A percentile compares a stretch with the other conserved stretches of the same genome.
phyloP scores from a whole-genome alignment of 2,329 filamentous ascomycete genomes.

The Lachnum nothofagi region DNA sequence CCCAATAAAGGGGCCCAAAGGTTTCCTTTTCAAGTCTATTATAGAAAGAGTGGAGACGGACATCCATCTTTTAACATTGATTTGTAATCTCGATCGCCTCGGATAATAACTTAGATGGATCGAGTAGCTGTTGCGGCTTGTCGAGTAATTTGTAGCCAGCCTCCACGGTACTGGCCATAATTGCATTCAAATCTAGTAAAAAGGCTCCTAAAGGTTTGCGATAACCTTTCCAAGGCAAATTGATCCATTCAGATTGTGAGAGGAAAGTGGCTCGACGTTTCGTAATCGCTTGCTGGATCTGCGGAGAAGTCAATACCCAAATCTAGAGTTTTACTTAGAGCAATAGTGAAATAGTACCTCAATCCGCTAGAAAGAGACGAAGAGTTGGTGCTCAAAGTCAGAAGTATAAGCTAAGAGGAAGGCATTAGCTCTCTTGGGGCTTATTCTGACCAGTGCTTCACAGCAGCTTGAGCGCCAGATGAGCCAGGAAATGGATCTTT shows the following conservation, averaged over 20 bases:
- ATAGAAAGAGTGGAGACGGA: slow-evolving; percentile 26
- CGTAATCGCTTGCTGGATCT: slow-evolving; percentile 32
- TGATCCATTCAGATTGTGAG: slow-evolving; percentile 30
- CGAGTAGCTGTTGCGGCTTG: slow-evolving; percentile 6
- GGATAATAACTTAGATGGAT: slow-evolving; percentile 16
- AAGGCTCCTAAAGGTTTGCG: slow-evolving; percentile 28
- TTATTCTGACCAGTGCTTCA: too few relatives aligned
- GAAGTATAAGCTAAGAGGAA: slow-evolving; percentile 24
- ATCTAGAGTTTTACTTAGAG: too few relatives aligned
- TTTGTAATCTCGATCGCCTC: slow-evolving; percentile 19
- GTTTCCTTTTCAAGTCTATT: slow-evolving; percentile 21
- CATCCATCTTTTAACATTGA: slow-evolving; percentile 31
- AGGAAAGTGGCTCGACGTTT: slow-evolving; percentile 27
- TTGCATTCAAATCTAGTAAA: slow-evolving; percentile 32
- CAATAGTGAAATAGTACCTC: too few relatives aligned
- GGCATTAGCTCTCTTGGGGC: too few relatives aligned
- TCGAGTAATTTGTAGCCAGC: slow-evolving; percentile 9
- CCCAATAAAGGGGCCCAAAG: slow-evolving; percentile 31
- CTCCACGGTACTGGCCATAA: slow-evolving; percentile 20
- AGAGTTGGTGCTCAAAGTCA: slow-evolving; percentile 33
- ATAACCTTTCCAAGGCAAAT: slow-evolving; percentile 28
- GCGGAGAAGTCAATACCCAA: too few relatives aligned
- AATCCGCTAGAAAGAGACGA: slow-evolving; percentile 30
- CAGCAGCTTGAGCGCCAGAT: too few relatives aligned
- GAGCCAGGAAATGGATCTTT: too few relatives aligned